Conservation (phyloP, 768 basidiomycete species). For the Phylloporus sp. region DNA sequence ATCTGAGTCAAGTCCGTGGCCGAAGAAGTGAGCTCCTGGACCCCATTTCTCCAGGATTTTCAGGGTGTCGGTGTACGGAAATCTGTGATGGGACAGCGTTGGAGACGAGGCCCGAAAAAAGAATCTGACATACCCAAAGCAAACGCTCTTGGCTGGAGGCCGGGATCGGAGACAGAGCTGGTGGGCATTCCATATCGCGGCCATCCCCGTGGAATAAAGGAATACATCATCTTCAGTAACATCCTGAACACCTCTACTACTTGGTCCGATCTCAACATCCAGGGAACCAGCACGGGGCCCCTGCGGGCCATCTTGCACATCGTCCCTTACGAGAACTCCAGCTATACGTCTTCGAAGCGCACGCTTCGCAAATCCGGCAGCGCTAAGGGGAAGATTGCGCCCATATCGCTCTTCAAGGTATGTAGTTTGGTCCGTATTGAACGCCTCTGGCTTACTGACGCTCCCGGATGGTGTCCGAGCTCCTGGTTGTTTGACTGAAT, state of each 20-base stretch:
- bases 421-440: slow-evolving; percentile 58
- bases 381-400: slow-evolving; percentile 74
- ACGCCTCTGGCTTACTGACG: slow-evolving; percentile 35
- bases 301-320: slow-evolving; percentile 26
- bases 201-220: slow-evolving; percentile 86
- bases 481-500: slow-evolving; percentile 34
- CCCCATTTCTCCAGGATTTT: slow-evolving; percentile 97
- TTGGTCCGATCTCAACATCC: slow-evolving; percentile 52
- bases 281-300: slow-evolving; percentile 43
- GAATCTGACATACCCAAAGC: slow-evolving; percentile 75
- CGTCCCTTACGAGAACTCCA: slow-evolving; percentile 72
- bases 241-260: slow-evolving; percentile 61
- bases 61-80: slow-evolving; percentile 92
- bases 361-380: slow-evolving; percentile 77
- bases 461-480: slow-evolving; percentile 6
- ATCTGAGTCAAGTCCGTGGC: slow-evolving; percentile 71
- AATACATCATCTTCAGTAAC: slow-evolving; percentile 87
- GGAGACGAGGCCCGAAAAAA: not conserved
- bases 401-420: slow-evolving; percentile 97
- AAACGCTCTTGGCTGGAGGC: slow-evolving; percentile 75
- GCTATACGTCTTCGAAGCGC: slow-evolving; percentile 88
- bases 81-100: slow-evolving; percentile 43
- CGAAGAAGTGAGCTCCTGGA: slow-evolving; percentile 87
- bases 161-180: slow-evolving; percentile 53
- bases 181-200: slow-evolving; percentile 91